Evolutionary conservation across 2,329 filamentous ascomycete genomes (phyloP), one percentile per base, ranked within the genome.

Genomic region (Penicillium verrucosum): DNA sequence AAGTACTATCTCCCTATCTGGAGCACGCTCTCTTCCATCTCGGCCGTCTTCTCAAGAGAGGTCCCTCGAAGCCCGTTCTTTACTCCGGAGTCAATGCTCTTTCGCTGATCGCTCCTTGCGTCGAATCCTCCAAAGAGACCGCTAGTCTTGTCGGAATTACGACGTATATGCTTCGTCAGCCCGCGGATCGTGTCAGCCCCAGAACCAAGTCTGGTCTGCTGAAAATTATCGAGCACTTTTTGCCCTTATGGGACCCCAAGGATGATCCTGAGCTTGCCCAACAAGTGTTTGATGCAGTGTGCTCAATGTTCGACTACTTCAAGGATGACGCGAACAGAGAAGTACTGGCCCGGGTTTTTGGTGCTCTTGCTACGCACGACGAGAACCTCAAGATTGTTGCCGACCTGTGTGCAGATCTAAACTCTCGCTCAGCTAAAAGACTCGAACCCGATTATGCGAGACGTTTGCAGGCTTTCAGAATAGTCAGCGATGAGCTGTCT

Each of bases 291-390:
- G 80, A 85, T 44, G 90, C 90, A 0, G 76, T 94, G 10, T 88
- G 89, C 4, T 87, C 89, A 0, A 82, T 97, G 34, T 97, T 96
- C 70, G 89, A 90, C 53, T 96, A 92, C 70, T 93, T 97, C 78
- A 90, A 87, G 65, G 92, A 97, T 71, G 83, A 86, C 42, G 78
- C 84, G 42, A 95, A 91, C 68, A 84, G 94, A 53, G 81, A 86
- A 60, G 81, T 90, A 0, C 77, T 97, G 29, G 89, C 89, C 16
- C 81, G 86, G 43, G 88, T 96, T 4, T 76, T 97, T 8, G 74
- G 81, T 14, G 87, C 88, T 18, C 86, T 96, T 58, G 85, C 90
- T 1, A 76, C 81, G 8, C 84, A 84, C 44, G 85, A 90, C 57
- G 64, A 81, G 5, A 80, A 82, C 0, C 77, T 92, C 0, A 70